These are phyloP conservation scores for Colletotrichum sublineola DNA, from an alignment of 2,329 filamentous ascomycete genomes.

Conservation along the genomic window DNA sequence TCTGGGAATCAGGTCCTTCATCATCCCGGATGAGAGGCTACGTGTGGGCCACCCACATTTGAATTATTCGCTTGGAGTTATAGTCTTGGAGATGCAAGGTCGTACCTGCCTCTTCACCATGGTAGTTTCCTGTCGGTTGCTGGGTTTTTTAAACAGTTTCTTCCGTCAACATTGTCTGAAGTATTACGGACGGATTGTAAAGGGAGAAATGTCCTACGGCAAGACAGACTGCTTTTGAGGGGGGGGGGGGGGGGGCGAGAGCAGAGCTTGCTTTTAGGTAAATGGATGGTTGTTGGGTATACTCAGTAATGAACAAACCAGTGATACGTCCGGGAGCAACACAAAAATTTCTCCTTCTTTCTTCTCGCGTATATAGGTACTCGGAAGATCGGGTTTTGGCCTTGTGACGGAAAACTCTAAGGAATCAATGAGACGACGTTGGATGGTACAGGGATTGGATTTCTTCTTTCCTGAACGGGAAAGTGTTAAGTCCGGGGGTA, in stretches of 20 bases:
- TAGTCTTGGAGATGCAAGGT: not conserved
- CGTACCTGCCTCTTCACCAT: not conserved
- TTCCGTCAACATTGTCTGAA: not conserved
- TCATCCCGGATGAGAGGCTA: not conserved
- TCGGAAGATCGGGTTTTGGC: not conserved
- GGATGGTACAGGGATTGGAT: not conserved
- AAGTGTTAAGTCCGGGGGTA: conserved; percentile 4
- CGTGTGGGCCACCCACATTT: not conserved
- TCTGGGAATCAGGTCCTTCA: not conserved
- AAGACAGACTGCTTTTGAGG: not conserved
- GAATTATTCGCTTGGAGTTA: not conserved
- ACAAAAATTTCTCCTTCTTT: not conserved
- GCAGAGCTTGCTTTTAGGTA: not conserved
- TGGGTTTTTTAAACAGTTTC: not conserved
- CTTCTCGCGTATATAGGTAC: not conserved
- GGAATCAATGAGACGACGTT: conserved; percentile 10
- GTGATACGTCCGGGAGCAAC: not conserved
- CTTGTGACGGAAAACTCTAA: not conserved
- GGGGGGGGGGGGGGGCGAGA: not conserved
- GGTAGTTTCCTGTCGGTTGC: not conserved
- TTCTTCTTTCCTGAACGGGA: conserved; percentile 3
- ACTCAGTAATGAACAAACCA: not conserved
- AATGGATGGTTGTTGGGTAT: not conserved
- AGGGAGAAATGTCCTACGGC: not conserved
- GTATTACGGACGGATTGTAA: not conserved